Conservation (phyloP, 2,329 filamentous ascomycete species). For the Aphanoascus verrucosus region DNA sequence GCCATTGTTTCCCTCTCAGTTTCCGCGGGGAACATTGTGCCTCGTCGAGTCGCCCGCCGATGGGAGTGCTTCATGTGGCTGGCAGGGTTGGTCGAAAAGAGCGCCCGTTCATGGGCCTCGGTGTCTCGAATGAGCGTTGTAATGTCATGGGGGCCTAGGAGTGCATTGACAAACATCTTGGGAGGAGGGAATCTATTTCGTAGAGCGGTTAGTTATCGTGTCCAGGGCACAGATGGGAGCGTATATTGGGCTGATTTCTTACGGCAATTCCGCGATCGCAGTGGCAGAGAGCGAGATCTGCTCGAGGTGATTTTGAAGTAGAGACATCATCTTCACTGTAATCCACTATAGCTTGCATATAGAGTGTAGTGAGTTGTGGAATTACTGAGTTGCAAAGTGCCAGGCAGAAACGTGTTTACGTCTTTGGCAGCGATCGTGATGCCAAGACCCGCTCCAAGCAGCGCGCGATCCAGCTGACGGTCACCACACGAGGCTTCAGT, state of each 20-base stretch:
- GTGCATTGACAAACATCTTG: constrained; percentile 91
- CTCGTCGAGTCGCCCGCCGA: constrained; percentile 38
- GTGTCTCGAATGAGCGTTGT: constrained; percentile 91
- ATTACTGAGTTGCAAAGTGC: too few species aligned
- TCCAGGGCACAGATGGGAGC: background rate
- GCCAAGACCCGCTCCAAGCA: too few species aligned
- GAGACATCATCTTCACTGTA: constrained; percentile 46
- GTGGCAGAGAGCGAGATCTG: constrained; percentile 67
- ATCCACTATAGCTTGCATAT: too few species aligned
- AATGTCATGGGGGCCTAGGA: constrained; percentile 81
- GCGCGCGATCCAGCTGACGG: too few species aligned
- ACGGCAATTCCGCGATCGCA: constrained; percentile 66
- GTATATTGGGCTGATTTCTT: constrained; percentile 24
- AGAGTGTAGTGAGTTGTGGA: too few species aligned
- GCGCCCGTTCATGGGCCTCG: constrained; percentile 82
- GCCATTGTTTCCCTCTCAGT: constrained; percentile 33
- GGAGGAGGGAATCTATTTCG: constrained; percentile 64
- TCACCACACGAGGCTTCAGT: too few species aligned
- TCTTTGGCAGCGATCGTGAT: too few species aligned
- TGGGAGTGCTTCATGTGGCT: constrained; percentile 34
- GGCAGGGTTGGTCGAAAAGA: constrained; percentile 75
- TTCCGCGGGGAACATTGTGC: constrained; percentile 40
- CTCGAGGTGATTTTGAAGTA: constrained; percentile 61
- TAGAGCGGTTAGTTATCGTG: background rate
- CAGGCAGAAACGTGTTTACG: too few species aligned